These are phyloP conservation scores for Laburnicola sp. DNA, from an alignment of 2,329 filamentous ascomycete genomes.

Conservation along the genomic window DNA sequence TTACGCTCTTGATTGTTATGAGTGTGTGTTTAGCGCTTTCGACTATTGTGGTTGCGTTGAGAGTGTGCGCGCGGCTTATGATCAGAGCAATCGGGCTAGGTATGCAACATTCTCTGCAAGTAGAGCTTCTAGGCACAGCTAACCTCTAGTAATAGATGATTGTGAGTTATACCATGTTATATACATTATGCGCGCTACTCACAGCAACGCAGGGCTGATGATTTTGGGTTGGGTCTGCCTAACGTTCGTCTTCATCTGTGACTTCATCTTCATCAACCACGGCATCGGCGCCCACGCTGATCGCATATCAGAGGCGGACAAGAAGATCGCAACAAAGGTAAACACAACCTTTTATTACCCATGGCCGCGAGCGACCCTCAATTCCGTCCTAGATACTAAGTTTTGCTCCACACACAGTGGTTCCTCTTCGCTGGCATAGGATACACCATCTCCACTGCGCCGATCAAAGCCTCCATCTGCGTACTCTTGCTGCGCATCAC, in stretches of 20 bases:
- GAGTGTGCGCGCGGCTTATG: constrained; percentile 1
- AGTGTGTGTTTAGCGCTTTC: not conserved
- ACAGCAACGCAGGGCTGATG: constrained; percentile 2
- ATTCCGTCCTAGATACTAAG: not conserved
- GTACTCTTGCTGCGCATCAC: constrained; percentile 4
- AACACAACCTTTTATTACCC: not conserved
- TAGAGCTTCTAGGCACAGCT: no score
- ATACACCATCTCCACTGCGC: constrained; percentile 2
- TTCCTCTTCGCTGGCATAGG: constrained; percentile 4
- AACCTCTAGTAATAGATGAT: not conserved
- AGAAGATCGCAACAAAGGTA: constrained; percentile 1
- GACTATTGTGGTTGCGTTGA: not conserved
- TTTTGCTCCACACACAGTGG: not conserved
- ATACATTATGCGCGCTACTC: not conserved
- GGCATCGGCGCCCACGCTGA: constrained; percentile 1
- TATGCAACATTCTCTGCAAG: no score
- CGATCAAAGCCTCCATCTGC: constrained; percentile 10
- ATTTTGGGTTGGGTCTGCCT: constrained; percentile 1
- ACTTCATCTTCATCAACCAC: constrained; percentile 6
- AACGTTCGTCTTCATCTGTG: not conserved
- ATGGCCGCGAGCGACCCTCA: not conserved
- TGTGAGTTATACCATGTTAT: not conserved
- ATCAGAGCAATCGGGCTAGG: not conserved
- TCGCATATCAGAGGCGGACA: not conserved
- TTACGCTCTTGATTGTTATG: constrained; percentile 3